Base-by-base conservation (phyloP, 768 basidiomycete species). In the Boletus pseudo-olivaceus region DNA sequence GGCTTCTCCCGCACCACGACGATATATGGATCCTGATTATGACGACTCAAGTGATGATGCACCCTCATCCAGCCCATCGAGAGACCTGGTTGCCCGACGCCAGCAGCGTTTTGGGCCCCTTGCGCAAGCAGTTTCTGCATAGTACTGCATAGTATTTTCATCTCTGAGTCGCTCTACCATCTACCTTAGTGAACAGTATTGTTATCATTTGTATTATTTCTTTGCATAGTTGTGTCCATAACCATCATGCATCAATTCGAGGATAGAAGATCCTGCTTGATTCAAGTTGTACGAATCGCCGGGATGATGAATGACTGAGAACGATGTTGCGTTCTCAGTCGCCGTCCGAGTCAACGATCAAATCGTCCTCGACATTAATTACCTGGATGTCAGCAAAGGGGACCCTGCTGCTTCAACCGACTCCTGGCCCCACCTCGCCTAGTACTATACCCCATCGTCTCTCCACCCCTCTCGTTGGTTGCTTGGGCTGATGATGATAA, bases 1-100 rank as follows among this genome's bases (percentile, higher is more conserved):
- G 32, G 79, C 82, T 37, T 90, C 87, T 8, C 85, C 87, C 7
- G 76, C 74, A 20, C 68, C 79, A 39, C 80, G 76, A 34, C 76
- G 78, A 38, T 58, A 67, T 20, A 65, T 70, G 56, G 61, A 49
- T 32, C 57, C 53, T 19, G 67, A 75, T 49, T 67, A 70, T 32
- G 75, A 79, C 51, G 69, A 70, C 1, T 70, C 73, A 5, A 79
- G 79, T 61, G 82, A 83, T 61, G 82, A 82, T 61, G 75, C 74
- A 15, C 67, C 60, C 2, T 72, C 73, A 15, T 69, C 70, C 26
- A 83, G 82, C 55, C 82, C 82, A 7, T 73, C 78, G 47, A 73
- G 75, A 54, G 76, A 78, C 34, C 48, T 79, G 20, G 69, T 76
- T 27, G 60, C 72, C 11, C 72, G 79, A 52, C 74, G 73, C 40